These are phyloP conservation scores for Psilocybe sp. DNA, from an alignment of 768 basidiomycete species.

Conservation along the genomic window DNA sequence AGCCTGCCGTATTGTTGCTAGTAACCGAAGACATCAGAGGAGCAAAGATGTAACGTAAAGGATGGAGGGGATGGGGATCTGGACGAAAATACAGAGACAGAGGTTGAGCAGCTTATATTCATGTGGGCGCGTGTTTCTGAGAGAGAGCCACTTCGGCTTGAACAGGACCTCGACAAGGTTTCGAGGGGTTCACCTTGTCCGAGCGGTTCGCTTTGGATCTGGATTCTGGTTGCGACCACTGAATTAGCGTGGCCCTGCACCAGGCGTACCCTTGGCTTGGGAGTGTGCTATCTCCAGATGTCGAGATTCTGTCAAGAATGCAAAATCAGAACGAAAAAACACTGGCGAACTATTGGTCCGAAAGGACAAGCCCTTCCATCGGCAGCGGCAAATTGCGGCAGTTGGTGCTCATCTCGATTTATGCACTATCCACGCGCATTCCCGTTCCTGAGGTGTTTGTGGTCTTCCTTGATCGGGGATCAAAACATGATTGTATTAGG, in stretches of 20 bases:
- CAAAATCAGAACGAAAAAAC: constrained; percentile 4
- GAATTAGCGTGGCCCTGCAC: constrained; percentile 37
- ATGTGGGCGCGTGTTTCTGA: no score
- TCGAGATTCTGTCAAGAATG: not conserved
- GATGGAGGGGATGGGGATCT: constrained; percentile 45
- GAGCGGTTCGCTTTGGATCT: constrained; percentile 45
- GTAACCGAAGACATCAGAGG: constrained; percentile 56
- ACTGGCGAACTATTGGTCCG: not conserved
- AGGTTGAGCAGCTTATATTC: constrained; percentile 39
- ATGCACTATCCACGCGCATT: constrained; percentile 12
- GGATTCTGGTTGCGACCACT: constrained; percentile 38
- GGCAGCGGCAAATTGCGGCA: constrained; percentile 35
- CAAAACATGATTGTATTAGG: constrained; percentile 39
- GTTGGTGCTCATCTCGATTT: constrained; percentile 20
- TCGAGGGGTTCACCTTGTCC: constrained; percentile 37
- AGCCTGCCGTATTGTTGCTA: constrained; percentile 45
- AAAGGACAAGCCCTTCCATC: constrained; percentile 11
- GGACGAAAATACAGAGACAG: constrained; percentile 42
- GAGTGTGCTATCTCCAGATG: constrained; percentile 16
- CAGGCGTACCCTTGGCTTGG: constrained; percentile 18
- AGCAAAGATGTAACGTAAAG: constrained; percentile 46
- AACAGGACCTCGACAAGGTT: constrained; percentile 18
- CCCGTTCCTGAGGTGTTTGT: constrained; percentile 29
- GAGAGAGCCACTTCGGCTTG: no score
- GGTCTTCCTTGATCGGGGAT: constrained; percentile 62